A percentile compares a stretch with the other conserved stretches of the same genome.
Conservation (phyloP, 768 basidiomycete species). For the Paxillus ammoniavirescens region DNA sequence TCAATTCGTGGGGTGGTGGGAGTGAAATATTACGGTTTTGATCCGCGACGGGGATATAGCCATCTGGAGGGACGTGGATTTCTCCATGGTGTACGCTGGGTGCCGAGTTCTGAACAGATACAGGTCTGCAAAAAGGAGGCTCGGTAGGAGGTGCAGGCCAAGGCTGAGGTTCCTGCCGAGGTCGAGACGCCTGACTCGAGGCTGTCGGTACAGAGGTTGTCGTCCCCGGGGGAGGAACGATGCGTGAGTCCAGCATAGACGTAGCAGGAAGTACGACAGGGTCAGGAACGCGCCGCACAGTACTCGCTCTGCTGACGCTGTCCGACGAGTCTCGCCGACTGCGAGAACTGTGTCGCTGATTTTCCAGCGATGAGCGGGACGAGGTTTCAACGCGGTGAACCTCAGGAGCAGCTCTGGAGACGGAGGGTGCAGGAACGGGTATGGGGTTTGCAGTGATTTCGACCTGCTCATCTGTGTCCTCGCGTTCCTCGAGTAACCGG, state of each 20-base stretch:
- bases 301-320: conserved; percentile 6
- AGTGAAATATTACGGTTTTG: conserved; percentile 39
- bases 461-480: conserved; percentile 22
- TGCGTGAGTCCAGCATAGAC: conserved; percentile 12
- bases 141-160: conserved; percentile 17
- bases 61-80: conserved; percentile 43
- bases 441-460: conserved; percentile 12
- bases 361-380: conserved; percentile 15
- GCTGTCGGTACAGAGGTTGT: conserved; percentile 7
- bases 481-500: conserved; percentile 22
- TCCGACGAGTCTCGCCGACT: conserved; percentile 18
- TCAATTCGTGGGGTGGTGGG: conserved; percentile 53
- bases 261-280: conserved; percentile 8
- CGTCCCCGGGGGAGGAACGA: conserved; percentile 4
- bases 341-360: conserved; percentile 17
- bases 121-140: conserved; percentile 12
- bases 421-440: conserved; percentile 16
- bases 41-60: conserved; percentile 46
- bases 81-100: conserved; percentile 13
- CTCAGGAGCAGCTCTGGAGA: conserved; percentile 19
- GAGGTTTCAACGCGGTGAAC: conserved; percentile 25
- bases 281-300: conserved; percentile 12
- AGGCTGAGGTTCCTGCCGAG: conserved; percentile 11
- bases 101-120: conserved; percentile 21
- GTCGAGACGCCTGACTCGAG: conserved; percentile 16